phyloP scores from a whole-genome alignment of 495 filamentous ascomycete genomes.

The Astrothelium macrocarpum region DNA sequence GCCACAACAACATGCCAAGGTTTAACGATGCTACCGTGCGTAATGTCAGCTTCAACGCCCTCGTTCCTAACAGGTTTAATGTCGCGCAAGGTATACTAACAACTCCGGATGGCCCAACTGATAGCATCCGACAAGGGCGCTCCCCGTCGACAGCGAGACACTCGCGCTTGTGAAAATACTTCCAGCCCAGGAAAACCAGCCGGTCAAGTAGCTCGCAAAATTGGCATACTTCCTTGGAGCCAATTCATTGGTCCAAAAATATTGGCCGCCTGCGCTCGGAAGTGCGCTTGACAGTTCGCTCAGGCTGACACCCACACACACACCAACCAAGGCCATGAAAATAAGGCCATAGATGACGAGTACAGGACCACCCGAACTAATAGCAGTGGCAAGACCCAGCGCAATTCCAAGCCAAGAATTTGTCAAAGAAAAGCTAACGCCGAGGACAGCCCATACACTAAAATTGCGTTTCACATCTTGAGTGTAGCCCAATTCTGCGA shows the following conservation, averaged over 20 bases:
- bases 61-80: too few relatives aligned
- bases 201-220: slow-evolving; percentile 47
- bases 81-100: slow-evolving; percentile 27
- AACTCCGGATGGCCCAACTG: slow-evolving; percentile 49
- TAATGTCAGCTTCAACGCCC: slow-evolving; percentile 11
- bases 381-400: slow-evolving; percentile 48
- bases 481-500: slow-evolving; percentile 48
- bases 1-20: slow-evolving; percentile 46
- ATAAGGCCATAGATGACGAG: slow-evolving; percentile 54
- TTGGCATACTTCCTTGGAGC: slow-evolving; percentile 45
- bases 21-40: slow-evolving; percentile 35
- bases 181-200: slow-evolving; percentile 50
- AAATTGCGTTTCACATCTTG: slow-evolving; percentile 52
- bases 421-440: slow-evolving; percentile 52
- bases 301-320: slow-evolving; percentile 46
- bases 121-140: slow-evolving; percentile 47
- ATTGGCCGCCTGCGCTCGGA: slow-evolving; percentile 55
- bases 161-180: slow-evolving; percentile 49
- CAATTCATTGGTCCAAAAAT: slow-evolving; percentile 53
- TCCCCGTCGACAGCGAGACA: slow-evolving; percentile 45
- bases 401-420: slow-evolving; percentile 59
- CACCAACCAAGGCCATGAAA: slow-evolving; percentile 44
- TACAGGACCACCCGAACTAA: slow-evolving; percentile 51
- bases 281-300: slow-evolving; percentile 48
- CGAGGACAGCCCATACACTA: slow-evolving; percentile 47